Base-by-base conservation (phyloP, 2,329 filamentous ascomycete genomes). In the Aurifilum marmelostoma region DNA sequence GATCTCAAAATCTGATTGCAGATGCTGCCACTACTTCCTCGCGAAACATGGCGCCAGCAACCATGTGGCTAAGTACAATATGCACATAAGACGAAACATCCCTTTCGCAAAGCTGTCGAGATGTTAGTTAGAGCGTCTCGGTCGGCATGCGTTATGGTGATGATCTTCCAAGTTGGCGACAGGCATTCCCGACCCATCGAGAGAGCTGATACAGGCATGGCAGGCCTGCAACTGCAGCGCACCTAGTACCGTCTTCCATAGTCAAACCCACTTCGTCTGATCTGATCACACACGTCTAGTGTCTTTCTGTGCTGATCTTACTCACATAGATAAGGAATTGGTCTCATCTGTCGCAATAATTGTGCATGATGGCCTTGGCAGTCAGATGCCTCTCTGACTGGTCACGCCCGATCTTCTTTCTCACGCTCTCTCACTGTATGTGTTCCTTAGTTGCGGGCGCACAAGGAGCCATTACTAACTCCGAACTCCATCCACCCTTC, bases 81-180 rank as follows among this genome's bases (percentile, higher is more conserved):
- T 29, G 52, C 52, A 54, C 52, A 54, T 29, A 27, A 54, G 52
- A 54, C 52, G 52, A 54, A 54, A 54, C 52, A 54, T 54, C 14
- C 5, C 14, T n/a, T n/a, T n/a, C 24, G 52, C 52, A 27, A 27
- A 11, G 27, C 24, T 24, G n/a, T 54, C 6, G 50, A 29, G 3
- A 27, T 24, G 4, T 4, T 54, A 11, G n/a, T 11, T 27, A 2
- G 24, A 16, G 24, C 3, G 18, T 7, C 37, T 39, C 37, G 1
- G 3, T 24, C 21, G 21, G n/a, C 6, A 2, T 50, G n/a, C 47
- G n/a, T 21, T n/a, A n/a, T n/a, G 47, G 47, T n/a, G 47, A 39
- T n/a, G 21, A n/a, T 3, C 47, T 21, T n/a, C 47, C 21, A n/a
- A 50, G n/a, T n/a, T n/a, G n/a, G 16, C 43, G 16, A 47, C 43